Conservation (phyloP, 768 basidiomycete genomes). For the Agaricus bisporus region DNA sequence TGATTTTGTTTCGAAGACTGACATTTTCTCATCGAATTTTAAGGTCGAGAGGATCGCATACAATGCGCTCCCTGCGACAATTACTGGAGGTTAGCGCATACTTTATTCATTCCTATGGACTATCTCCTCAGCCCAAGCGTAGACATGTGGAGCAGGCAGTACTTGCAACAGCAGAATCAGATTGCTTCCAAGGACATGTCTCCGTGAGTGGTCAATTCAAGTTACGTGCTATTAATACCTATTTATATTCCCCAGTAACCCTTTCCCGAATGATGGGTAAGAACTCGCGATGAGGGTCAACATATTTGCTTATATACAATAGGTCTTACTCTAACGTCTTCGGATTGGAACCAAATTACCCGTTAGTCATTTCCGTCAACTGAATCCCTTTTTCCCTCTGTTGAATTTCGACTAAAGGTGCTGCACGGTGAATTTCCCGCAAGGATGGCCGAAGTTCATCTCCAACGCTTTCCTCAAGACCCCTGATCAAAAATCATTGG, state of each 20-base stretch:
- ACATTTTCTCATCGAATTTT: neutral
- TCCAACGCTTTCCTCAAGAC: constrained; percentile 44
- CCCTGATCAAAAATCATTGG: constrained; percentile 37
- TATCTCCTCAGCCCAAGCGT: neutral
- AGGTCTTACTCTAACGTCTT: constrained; percentile 46
- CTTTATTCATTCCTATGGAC: no score
- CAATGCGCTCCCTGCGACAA: constrained; percentile 43
- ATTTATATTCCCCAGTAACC: constrained; percentile 30
- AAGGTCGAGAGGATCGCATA: constrained; percentile 43
- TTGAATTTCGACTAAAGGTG: constrained; percentile 22
- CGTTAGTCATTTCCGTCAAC: constrained; percentile 22
- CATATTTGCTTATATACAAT: neutral
- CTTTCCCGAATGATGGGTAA: constrained; percentile 47
- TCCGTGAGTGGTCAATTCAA: constrained; percentile 24
- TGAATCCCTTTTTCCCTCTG: neutral
- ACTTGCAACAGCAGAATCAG: constrained; percentile 55
- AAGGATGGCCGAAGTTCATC: constrained; percentile 51
- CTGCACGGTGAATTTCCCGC: constrained; percentile 49
- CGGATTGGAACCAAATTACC: constrained; percentile 44
- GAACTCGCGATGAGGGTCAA: constrained; percentile 12
- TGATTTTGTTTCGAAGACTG: no score
- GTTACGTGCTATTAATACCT: neutral
- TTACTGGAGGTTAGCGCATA: constrained; percentile 34
- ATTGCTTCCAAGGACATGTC: constrained; percentile 51
- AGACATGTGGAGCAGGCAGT: constrained; percentile 58